phyloP scores from a whole-genome alignment of 1,139 yeast species.

The Saccharomycopsis crataegensis region DNA sequence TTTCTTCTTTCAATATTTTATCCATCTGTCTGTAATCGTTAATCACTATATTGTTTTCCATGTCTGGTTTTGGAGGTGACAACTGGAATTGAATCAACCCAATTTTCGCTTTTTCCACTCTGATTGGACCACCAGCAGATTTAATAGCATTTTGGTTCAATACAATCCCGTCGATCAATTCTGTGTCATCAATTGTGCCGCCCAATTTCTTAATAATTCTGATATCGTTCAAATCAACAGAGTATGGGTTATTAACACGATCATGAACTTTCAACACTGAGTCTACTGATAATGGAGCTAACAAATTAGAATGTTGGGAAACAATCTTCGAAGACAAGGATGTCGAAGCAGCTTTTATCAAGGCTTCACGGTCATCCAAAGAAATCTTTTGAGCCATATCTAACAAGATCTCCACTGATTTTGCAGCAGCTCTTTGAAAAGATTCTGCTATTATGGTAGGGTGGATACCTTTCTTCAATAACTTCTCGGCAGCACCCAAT shows the following conservation, averaged over 20 bases:
- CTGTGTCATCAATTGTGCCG: slow-evolving; percentile 96
- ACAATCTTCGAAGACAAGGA: slow-evolving; percentile 93
- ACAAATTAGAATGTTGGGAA: slow-evolving; percentile 74
- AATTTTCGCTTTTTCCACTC: slow-evolving; percentile 88
- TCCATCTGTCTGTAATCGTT: slow-evolving; percentile 99
- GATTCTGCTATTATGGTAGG: slow-evolving; percentile 94
- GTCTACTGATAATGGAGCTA: slow-evolving; percentile 94
- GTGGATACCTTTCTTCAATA: slow-evolving; percentile 85
- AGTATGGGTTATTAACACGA: slow-evolving; percentile 33
- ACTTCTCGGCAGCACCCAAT: slow-evolving; percentile 88
- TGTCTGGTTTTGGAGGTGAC: slow-evolving; percentile 98
- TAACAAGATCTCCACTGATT: slow-evolving; percentile 77
- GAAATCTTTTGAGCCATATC: slow-evolving; percentile 80
- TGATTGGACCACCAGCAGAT: slow-evolving; percentile 91
- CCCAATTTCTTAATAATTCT: slow-evolving; percentile 90
- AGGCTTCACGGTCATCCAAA: slow-evolving; percentile 68
- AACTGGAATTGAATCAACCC: slow-evolving; percentile 93
- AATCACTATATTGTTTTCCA: slow-evolving; percentile 95
- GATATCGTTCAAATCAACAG: slow-evolving; percentile 83
- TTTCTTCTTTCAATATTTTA: slow-evolving; percentile 92
- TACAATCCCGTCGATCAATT: slow-evolving; percentile 87
- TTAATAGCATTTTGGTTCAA: slow-evolving; percentile 85
- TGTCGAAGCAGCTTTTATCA: slow-evolving; percentile 89
- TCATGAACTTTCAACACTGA: slow-evolving; percentile 76
- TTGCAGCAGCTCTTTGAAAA: slow-evolving; percentile 84